These are phyloP conservation scores for Diplosphaera chodatii DNA, from an alignment of 139 green algal genomes.

Conservation along the genomic window DNA sequence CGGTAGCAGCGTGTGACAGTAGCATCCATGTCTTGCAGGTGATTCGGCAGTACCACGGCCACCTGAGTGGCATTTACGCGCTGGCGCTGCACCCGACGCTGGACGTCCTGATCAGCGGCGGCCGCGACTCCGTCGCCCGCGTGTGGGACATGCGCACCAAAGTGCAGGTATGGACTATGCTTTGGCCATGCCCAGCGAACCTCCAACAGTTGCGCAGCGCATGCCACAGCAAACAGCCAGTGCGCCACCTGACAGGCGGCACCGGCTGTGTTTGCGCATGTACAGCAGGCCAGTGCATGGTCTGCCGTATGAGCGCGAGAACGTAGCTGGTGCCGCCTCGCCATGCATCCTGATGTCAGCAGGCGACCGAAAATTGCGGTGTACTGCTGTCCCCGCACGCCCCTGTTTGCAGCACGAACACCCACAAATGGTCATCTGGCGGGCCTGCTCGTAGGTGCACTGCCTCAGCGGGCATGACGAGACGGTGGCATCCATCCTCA, in stretches of 20 bases:
- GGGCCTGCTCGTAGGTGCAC: conserved; percentile 57
- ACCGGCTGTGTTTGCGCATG: too few species aligned
- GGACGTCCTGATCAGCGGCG: conserved; percentile 90
- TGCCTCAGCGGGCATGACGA: conserved; percentile 88
- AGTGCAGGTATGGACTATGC: conserved; percentile 16
- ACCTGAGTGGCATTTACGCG: conserved; percentile 95
- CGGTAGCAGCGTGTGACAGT: not conserved
- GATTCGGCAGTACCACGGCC: conserved; percentile 96
- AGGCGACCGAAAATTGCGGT: too few species aligned
- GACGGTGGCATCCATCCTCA: conserved; percentile 86
- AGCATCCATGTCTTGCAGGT: conserved; percentile 49
- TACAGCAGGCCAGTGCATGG: too few species aligned
- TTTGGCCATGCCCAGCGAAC: too few species aligned
- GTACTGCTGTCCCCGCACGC: too few species aligned
- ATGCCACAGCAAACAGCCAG: too few species aligned
- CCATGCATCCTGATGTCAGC: too few species aligned
- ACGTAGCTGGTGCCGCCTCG: too few species aligned
- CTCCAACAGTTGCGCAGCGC: too few species aligned
- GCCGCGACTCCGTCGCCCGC: conserved; percentile 80
- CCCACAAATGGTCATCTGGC: not conserved
- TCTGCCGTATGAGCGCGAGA: too few species aligned
- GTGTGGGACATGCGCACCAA: conserved; percentile 99
- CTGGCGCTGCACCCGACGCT: conserved; percentile 93
- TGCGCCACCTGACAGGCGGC: too few species aligned
- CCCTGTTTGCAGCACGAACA: too few species aligned